phyloP scores from a whole-genome alignment of 257 asterid species.

The Solanum corneliomulleri region DNA sequence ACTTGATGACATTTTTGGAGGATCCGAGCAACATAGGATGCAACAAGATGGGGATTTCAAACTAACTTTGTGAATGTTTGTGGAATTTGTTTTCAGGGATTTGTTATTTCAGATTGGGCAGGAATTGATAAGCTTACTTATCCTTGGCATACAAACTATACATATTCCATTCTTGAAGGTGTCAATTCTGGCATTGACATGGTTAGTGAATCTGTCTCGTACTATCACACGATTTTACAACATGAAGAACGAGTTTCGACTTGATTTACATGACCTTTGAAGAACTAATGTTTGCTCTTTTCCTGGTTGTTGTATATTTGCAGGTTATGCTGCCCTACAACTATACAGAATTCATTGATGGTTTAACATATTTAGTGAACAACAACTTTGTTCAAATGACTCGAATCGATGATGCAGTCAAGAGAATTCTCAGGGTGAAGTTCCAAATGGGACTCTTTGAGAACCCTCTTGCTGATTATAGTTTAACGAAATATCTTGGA shows the following conservation, averaged over 20 bases:
- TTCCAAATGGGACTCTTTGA: slow-evolving; percentile 9
- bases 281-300: neutral
- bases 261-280: neutral
- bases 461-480: slow-evolving; percentile 7
- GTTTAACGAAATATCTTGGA: slow-evolving; percentile 1
- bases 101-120: slow-evolving; percentile 9
- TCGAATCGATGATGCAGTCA: slow-evolving; percentile 6
- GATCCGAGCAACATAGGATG: neutral
- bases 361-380: slow-evolving; percentile 3
- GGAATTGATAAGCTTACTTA: slow-evolving; percentile 5
- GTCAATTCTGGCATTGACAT: slow-evolving; percentile 11
- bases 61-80: neutral
- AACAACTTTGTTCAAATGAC: neutral
- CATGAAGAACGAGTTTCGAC: neutral
- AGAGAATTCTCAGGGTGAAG: slow-evolving; percentile 8
- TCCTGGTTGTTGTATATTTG: neutral
- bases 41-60: neutral
- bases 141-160: slow-evolving; percentile 4
- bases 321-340: slow-evolving; percentile 7
- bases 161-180: slow-evolving; percentile 5
- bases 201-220: neutral
- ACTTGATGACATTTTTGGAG: neutral
- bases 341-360: slow-evolving; percentile 7
- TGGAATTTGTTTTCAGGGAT: slow-evolving; percentile 1
- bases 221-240: neutral